These are phyloP conservation scores for Glycine latifolia DNA, from an alignment of 306 rosid species.

Conservation along the genomic window DNA sequence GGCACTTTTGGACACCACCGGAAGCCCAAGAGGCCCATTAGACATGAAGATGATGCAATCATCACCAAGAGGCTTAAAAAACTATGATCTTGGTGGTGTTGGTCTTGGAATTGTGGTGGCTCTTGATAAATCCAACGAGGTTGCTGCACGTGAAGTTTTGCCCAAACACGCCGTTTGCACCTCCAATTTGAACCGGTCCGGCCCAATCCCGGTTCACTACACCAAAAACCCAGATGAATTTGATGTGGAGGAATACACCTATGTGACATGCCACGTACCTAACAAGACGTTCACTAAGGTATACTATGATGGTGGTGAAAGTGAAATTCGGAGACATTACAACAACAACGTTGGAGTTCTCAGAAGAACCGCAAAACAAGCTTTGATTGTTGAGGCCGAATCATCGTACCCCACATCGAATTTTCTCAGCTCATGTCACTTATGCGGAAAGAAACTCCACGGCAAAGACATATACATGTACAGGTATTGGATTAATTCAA, in stretches of 20 bases:
- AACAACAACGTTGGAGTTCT: constrained; percentile 39
- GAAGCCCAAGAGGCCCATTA: constrained; percentile 64
- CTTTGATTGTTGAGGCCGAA: constrained; percentile 3
- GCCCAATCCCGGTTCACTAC: constrained; percentile 61
- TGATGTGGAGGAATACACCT: constrained; percentile 72
- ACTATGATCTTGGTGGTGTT: constrained; percentile 68
- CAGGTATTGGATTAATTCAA: constrained; percentile 71
- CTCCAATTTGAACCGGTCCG: constrained; percentile 57
- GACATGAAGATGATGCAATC: constrained; percentile 64
- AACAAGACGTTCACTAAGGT: constrained; percentile 68
- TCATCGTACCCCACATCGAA: constrained; percentile 62
- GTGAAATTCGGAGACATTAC: neutral
- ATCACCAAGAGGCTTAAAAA: constrained; percentile 62
- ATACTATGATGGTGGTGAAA: constrained; percentile 64
- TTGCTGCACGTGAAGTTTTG: constrained; percentile 40
- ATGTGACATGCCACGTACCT: constrained; percentile 71
- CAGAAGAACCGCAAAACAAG: constrained; percentile 24
- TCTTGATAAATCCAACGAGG: constrained; percentile 55
- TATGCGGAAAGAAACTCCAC: constrained; percentile 71
- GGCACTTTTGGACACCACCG: constrained; percentile 50
- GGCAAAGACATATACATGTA: constrained; percentile 96
- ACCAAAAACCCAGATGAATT: constrained; percentile 40
- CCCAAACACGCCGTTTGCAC: constrained; percentile 52
- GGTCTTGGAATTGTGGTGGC: constrained; percentile 91
- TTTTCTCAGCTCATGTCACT: constrained; percentile 82